Evolutionary conservation across 768 basidiomycete species (phyloP).

Genomic region (Piloderma croceum): DNA sequence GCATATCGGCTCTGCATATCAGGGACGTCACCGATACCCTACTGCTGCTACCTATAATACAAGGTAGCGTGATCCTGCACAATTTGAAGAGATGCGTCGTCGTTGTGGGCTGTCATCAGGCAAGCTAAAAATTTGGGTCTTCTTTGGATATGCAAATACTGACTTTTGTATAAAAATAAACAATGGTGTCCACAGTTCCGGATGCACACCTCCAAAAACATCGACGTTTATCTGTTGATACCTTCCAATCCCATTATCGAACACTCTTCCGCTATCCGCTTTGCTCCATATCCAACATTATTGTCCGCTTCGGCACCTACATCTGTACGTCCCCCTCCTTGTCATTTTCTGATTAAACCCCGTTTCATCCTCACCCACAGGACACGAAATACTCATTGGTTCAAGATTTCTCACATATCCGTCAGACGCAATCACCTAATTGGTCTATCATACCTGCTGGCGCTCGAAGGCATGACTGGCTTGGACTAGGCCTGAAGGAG

Average conservation of each 20-base stretch:
- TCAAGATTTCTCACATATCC: slow-evolving; percentile 84
- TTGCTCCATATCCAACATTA: slow-evolving; percentile 53
- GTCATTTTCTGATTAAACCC: slow-evolving; percentile 8
- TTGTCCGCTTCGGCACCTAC: slow-evolving; percentile 15
- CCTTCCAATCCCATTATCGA: slow-evolving; percentile 79
- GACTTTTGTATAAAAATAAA: background rate
- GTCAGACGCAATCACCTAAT: slow-evolving; percentile 70
- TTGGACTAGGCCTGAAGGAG: too few species aligned
- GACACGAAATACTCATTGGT: slow-evolving; percentile 38
- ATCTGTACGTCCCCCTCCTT: background rate
- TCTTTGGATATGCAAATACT: too few species aligned
- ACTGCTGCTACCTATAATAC: slow-evolving; percentile 56
- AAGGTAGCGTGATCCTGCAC: slow-evolving; percentile 71
- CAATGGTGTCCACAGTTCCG: slow-evolving; percentile 54
- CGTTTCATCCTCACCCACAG: too few species aligned
- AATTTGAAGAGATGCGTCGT: slow-evolving; percentile 57
- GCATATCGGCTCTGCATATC: slow-evolving; percentile 57
- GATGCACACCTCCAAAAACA: slow-evolving; percentile 68
- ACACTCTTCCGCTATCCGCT: slow-evolving; percentile 56
- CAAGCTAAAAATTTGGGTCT: slow-evolving; percentile 25
- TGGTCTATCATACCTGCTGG: slow-evolving; percentile 51
- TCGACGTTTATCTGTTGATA: slow-evolving; percentile 63
- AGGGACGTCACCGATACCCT: slow-evolving; percentile 55
- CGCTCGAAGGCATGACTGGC: too few species aligned
- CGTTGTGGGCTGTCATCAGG: slow-evolving; percentile 80